Percentiles rank a stretch among this genome's conserved stretches.
These are phyloP conservation scores for Nicotiana knightiana DNA, from an alignment of 257 asterid genomes.

Conservation along the genomic window DNA sequence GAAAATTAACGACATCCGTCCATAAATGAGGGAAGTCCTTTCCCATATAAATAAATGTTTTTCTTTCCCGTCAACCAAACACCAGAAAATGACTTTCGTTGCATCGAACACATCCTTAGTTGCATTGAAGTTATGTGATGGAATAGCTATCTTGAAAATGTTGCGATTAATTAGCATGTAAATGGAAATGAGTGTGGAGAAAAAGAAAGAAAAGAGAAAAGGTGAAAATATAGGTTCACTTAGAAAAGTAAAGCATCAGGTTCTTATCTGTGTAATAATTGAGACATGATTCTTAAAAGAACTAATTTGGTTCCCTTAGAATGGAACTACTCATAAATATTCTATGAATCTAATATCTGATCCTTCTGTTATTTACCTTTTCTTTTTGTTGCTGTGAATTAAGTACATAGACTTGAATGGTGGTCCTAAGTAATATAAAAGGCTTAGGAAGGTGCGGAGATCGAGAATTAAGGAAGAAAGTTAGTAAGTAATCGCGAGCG, in stretches of 20 bases:
- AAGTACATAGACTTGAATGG: background rate
- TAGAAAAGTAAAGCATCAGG: constrained; percentile 38
- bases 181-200: background rate
- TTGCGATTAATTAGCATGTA: background rate
- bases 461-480: no score
- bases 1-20: no score
- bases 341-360: constrained; percentile 27
- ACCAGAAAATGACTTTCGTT: no score
- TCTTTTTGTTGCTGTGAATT: constrained; percentile 1
- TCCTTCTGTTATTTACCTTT: constrained; percentile 12
- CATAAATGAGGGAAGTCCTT: no score
- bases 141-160: background rate
- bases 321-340: constrained; percentile 15
- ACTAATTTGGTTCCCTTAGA: constrained; percentile 10
- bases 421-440: background rate
- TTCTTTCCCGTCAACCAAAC: no score
- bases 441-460: no score
- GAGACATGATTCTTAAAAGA: constrained; percentile 28
- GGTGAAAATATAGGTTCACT: constrained; percentile 16
- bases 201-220: constrained; percentile 11
- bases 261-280: constrained; percentile 49
- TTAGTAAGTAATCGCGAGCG: no score
- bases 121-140: background rate
- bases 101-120: background rate
- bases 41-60: no score